phyloP scores from a whole-genome alignment of 1,139 yeast species.

The Pneumocystis sp. region DNA sequence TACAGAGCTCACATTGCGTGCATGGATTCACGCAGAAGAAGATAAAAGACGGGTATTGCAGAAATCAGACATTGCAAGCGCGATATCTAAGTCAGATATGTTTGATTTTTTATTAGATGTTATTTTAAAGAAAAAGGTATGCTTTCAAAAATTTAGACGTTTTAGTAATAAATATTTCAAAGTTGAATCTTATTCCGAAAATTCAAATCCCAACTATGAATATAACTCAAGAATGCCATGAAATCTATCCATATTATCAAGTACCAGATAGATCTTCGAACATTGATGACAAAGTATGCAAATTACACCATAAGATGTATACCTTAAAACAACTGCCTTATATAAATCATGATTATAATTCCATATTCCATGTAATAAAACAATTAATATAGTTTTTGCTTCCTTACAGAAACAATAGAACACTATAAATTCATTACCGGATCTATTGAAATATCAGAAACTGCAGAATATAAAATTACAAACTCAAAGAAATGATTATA shows the following conservation, averaged over 20 bases:
- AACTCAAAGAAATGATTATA: not conserved
- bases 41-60: conserved; percentile 87
- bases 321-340: not conserved
- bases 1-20: conserved; percentile 92
- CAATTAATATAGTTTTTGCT: not conserved
- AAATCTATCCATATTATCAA: not conserved
- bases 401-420: not conserved
- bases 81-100: conserved; percentile 88
- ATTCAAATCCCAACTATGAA: not conserved
- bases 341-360: not conserved
- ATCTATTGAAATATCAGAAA: not conserved
- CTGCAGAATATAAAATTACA: not conserved
- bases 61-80: conserved; percentile 88
- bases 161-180: not conserved
- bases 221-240: not conserved
- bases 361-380: not conserved
- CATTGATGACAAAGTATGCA: not conserved
- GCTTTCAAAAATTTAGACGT: not conserved
- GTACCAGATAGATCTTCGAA: not conserved
- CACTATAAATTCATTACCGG: not conserved
- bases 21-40: conserved; percentile 97
- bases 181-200: not conserved
- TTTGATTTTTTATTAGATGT: conserved; percentile 91
- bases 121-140: conserved; percentile 48
- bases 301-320: not conserved